Evolutionary conservation across 2,329 filamentous ascomycete genomes (phyloP).

Genomic region (Ascochyta fabae): DNA sequence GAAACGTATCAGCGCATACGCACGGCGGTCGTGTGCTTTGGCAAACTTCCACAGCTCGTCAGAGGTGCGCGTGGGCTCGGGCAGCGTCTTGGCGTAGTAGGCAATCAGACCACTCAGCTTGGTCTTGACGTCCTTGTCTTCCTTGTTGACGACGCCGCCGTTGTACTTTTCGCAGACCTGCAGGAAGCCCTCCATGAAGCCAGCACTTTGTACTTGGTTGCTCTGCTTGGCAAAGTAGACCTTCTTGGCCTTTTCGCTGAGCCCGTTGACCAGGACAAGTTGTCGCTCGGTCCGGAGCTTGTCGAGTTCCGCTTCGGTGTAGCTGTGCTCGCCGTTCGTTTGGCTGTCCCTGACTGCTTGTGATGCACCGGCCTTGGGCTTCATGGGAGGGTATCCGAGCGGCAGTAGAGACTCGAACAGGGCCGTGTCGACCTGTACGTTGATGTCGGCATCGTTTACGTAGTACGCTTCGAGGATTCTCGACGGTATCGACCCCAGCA

Average conservation of each 20-base stretch:
- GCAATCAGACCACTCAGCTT: conserved; percentile 76
- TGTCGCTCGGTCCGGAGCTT: conserved; percentile 84
- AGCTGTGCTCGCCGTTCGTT: conserved; percentile 52
- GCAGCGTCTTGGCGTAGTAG: conserved; percentile 75
- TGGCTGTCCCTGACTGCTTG: conserved; percentile 69
- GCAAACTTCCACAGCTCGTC: conserved; percentile 89
- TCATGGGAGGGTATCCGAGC: conserved; percentile 80
- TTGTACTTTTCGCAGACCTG: conserved; percentile 89
- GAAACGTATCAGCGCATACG: conserved; percentile 87
- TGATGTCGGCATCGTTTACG: conserved; percentile 86
- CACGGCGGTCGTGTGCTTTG: conserved; percentile 86
- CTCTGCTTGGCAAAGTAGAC: conserved; percentile 88
- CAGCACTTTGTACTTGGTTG: conserved; percentile 76
- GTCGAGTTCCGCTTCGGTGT: conserved; percentile 66
- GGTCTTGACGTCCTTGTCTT: conserved; percentile 69
- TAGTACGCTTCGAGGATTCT: conserved; percentile 88
- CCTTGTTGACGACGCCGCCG: conserved; percentile 79
- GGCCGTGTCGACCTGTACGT: conserved; percentile 81
- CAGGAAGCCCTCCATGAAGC: conserved; percentile 77
- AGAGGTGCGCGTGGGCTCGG: conserved; percentile 74
- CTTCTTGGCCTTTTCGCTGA: conserved; percentile 79
- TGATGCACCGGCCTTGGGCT: conserved; percentile 60
- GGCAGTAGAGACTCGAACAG: conserved; percentile 90
- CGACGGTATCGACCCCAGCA: conserved; percentile 83
- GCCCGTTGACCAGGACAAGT: conserved; percentile 76